phyloP scores from a whole-genome alignment of 176 grass and related monocot genomes.

The Ananas comosus region DNA sequence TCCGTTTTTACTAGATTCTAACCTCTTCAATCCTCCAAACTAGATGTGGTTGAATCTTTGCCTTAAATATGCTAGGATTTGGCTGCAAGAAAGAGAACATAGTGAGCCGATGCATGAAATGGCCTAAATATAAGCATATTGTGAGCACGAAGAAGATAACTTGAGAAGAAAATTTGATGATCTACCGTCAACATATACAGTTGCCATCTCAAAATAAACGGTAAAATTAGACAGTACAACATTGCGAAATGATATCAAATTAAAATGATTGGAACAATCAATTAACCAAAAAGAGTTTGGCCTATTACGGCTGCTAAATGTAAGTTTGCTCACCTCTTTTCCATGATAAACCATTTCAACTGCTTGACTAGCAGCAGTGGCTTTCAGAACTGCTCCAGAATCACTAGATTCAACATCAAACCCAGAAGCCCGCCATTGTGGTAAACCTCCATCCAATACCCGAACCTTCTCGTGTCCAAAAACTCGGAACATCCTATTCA shows the following conservation, averaged over 20 bases:
- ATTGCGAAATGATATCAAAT: not conserved
- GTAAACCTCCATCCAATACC: constrained; percentile 90
- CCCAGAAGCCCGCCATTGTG: constrained; percentile 64
- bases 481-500: constrained; percentile 72
- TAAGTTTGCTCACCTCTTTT: constrained; percentile 39
- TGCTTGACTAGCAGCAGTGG: constrained; percentile 36
- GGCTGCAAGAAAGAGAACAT: constrained; percentile 26
- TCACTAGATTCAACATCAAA: constrained; percentile 39
- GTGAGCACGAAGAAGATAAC: no score
- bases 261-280: not conserved
- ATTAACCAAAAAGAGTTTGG: not conserved
- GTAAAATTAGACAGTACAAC: not conserved
- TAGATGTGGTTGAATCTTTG: constrained; percentile 65
- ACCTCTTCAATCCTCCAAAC: constrained; percentile 70
- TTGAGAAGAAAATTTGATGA: not conserved
- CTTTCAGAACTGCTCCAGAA: constrained; percentile 33
- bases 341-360: constrained; percentile 54
- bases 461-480: constrained; percentile 83
- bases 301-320: not conserved
- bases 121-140: no score
- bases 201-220: not conserved
- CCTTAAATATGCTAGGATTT: constrained; percentile 42
- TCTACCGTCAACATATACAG: not conserved
- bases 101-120: not conserved
- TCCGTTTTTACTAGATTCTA: not conserved